Percentiles rank a stretch among this genome's conserved stretches.
phyloP scores from a whole-genome alignment of 1,284 basidiomycete genomes.

The Pseudomicrostroma phylloplanum region DNA sequence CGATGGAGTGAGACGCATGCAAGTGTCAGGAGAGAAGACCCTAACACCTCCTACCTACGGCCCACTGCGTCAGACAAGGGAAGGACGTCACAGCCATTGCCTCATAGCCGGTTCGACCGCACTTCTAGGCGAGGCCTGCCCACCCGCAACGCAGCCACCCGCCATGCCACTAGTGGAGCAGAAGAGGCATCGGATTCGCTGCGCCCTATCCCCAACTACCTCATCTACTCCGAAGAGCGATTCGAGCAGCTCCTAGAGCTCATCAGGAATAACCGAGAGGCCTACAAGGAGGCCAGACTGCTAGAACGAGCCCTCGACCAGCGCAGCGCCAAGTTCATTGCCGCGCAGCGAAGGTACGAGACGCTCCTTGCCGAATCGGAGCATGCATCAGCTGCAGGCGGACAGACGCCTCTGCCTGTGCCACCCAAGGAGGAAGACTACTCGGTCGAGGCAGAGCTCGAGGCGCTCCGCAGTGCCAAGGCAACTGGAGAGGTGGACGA shows the following conservation, averaged over 20 bases:
- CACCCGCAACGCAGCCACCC: neutral
- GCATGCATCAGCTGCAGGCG: too few species aligned
- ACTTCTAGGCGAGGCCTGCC: neutral
- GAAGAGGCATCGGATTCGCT: neutral
- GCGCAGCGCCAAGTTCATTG: neutral
- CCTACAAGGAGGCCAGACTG: neutral
- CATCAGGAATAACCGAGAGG: neutral
- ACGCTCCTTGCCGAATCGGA: too few species aligned
- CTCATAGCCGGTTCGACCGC: neutral
- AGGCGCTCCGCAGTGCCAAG: neutral
- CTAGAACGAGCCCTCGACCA: neutral
- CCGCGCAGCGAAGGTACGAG: too few species aligned
- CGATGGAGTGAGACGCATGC: neutral
- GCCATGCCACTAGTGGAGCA: neutral
- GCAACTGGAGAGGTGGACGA: neutral
- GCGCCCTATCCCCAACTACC: neutral
- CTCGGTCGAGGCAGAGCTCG: neutral
- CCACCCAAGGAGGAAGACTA: neutral
- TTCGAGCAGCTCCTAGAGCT: neutral
- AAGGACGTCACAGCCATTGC: neutral
- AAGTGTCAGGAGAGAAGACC: neutral
- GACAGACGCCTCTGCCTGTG: too few species aligned
- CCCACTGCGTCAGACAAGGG: neutral
- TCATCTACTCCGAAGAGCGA: neutral
- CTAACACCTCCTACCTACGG: neutral